phyloP scores from a whole-genome alignment of 1,284 basidiomycete species.

The Papiliotrema terrestris region DNA sequence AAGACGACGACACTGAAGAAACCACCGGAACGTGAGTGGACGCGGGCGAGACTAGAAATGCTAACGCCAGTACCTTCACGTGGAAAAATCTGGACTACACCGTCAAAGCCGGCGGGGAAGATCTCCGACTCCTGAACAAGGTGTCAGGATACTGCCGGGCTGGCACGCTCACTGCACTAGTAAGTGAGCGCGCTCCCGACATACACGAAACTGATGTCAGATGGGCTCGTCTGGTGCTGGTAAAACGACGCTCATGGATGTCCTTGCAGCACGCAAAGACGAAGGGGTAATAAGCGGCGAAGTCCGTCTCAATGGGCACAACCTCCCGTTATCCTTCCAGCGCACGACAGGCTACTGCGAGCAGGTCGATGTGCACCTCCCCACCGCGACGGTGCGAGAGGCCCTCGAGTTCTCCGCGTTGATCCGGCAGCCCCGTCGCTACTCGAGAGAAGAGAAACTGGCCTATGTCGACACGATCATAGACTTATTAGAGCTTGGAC shows the following conservation, averaged over 20 bases:
- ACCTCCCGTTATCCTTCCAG: constrained; percentile 52
- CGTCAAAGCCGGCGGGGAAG: constrained; percentile 48
- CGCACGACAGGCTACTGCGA: constrained; percentile 52
- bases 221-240: constrained; percentile 50
- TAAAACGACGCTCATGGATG: constrained; percentile 52
- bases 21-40: constrained; percentile 22
- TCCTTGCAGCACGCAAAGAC: constrained; percentile 49
- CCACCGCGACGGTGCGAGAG: constrained; percentile 61
- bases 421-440: constrained; percentile 67
- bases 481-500: constrained; percentile 50
- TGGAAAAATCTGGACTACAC: constrained; percentile 52
- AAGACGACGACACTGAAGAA: constrained; percentile 19
- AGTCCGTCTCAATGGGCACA: constrained; percentile 51
- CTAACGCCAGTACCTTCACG: constrained; percentile 35
- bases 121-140: constrained; percentile 50
- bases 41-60: no score
- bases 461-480: constrained; percentile 53
- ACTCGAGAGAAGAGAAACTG: constrained; percentile 53
- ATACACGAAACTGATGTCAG: neutral
- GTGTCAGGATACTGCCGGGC: constrained; percentile 55
- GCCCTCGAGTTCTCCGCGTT: constrained; percentile 77
- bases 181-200: neutral
- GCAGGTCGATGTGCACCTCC: constrained; percentile 42
- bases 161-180: constrained; percentile 51
- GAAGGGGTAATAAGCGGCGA: constrained; percentile 46